Percentiles rank a stretch among this genome's conserved stretches.
Conservation (phyloP, 2,329 filamentous ascomycete genomes). For the Pseudogymnoascus sp. region DNA sequence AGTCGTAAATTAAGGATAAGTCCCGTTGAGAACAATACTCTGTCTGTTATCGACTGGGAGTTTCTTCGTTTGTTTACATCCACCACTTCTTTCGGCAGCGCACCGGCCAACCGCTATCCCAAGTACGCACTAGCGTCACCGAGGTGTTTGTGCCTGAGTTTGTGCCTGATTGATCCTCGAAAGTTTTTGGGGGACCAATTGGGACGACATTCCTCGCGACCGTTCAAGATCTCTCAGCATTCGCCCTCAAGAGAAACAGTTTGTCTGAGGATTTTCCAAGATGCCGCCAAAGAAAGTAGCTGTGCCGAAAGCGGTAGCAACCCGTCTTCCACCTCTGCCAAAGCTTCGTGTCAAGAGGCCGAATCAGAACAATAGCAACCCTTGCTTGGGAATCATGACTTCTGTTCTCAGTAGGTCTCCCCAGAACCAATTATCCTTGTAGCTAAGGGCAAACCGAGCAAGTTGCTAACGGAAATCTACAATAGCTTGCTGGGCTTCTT, state of each 20-base stretch:
- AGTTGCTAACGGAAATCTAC: constrained; percentile 11
- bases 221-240: constrained; percentile 1
- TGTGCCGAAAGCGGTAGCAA: constrained; percentile 28
- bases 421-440: constrained; percentile 14
- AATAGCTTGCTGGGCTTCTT: constrained; percentile 77
- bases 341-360: constrained; percentile 61
- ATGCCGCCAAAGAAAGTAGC: constrained; percentile 31
- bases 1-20: background rate
- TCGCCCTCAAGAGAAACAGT: background rate
- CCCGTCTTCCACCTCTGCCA: constrained; percentile 49
- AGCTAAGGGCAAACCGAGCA: background rate
- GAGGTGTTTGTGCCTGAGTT: background rate
- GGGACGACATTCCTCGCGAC: background rate
- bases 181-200: constrained; percentile 19
- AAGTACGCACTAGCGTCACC: constrained; percentile 17
- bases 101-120: constrained; percentile 13
- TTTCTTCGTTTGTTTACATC: constrained; percentile 12
- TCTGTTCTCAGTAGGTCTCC: constrained; percentile 54
- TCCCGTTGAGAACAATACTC: background rate
- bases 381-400: constrained; percentile 61
- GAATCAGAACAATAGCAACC: constrained; percentile 55
- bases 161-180: constrained; percentile 9
- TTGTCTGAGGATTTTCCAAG: constrained; percentile 12
- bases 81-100: constrained; percentile 5
- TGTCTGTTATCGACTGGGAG: constrained; percentile 1